Evolutionary conservation across 2,329 filamentous ascomycete genomes (phyloP), one percentile per base, ranked within the genome.

Genomic region (Neopestalotiopsis rosae): DNA sequence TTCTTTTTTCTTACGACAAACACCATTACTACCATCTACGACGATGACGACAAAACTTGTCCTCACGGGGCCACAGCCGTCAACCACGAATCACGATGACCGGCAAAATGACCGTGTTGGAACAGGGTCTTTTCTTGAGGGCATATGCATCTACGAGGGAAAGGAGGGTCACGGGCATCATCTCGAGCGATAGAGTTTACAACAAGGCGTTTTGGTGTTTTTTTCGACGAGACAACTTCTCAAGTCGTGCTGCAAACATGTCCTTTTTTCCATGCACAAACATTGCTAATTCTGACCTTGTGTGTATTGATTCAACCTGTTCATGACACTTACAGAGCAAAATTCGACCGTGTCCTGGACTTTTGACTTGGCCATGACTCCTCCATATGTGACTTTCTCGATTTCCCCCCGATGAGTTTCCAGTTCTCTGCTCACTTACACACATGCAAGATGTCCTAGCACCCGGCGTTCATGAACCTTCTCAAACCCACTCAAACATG

Each of bases 401-500:
- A 3, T 14, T 34, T 14, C 20, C 13, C 57, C 13, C 14, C 20
- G 14, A 13, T 13, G 24, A 28, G 20, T 14, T 30, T 32, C 17
- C 4, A 4, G 24, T 24, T 59, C 20, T 17, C 30, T 59, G n/a
- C 9, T 30, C 57, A 59, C 57, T 59, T 59, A 59, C 57, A 59
- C 57, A 30, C 34, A 38, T 38, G 34, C 34, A 38, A 59, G 28
- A 14, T 49, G 56, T 32, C 28, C 28, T 58, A 58, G 56, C n/a
- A 58, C 56, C 24, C 1, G 7, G 61, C 34, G 61, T 13, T 10
- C 14, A 20, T 52, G 49, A 66, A 66, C 64, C 64, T 66, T 66
- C 64, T 66, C 64, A 66, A 66, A 66, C 52, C 12, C 64, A 49
- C 64, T 32, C 64, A 66, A 59, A 52, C 20, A 20, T 52, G 17